A percentile compares a stretch with the other conserved stretches of the same genome.
phyloP scores from a whole-genome alignment of 306 rosid species.

The Castanea mollissima region DNA sequence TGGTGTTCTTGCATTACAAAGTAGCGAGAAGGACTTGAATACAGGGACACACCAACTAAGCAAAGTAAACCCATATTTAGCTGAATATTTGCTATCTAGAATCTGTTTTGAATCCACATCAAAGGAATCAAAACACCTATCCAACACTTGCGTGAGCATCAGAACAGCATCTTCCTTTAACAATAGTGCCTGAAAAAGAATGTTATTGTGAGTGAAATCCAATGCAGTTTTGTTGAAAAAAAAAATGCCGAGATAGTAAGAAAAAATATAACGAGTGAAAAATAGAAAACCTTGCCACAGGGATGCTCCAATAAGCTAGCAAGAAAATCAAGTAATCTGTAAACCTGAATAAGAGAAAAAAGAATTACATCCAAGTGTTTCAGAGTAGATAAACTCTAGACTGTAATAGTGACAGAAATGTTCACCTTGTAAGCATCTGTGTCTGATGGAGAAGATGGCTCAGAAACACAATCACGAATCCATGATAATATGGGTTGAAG shows the following conservation, averaged over 20 bases:
- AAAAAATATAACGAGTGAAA: constrained; percentile 4
- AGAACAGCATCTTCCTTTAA: constrained; percentile 56
- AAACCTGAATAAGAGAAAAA: constrained; percentile 55
- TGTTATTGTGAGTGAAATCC: not conserved
- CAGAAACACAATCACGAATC: constrained; percentile 52
- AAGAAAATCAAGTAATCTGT: constrained; percentile 89
- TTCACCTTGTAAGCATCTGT: constrained; percentile 71
- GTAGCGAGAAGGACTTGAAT: constrained; percentile 68
- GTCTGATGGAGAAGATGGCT: constrained; percentile 51
- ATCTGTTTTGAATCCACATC: constrained; percentile 52
- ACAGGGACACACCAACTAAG: constrained; percentile 75
- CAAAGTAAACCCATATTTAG: constrained; percentile 41
- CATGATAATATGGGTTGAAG: constrained; percentile 64
- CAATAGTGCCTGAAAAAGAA: constrained; percentile 54
- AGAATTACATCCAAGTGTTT: not conserved
- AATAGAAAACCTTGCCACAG: constrained; percentile 61
- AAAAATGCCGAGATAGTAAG: constrained; percentile 1
- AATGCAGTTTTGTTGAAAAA: not conserved
- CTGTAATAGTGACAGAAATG: constrained; percentile 10
- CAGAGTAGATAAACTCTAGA: constrained; percentile 12
- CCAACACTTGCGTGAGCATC: constrained; percentile 61
- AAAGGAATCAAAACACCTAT: constrained; percentile 48
- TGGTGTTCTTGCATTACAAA: constrained; percentile 50
- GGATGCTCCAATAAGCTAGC: constrained; percentile 91
- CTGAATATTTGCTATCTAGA: constrained; percentile 47